Percentiles rank a stretch among this genome's conserved stretches.
Conservation (phyloP, 345 rosid species). For the Brassica juncea region DNA sequence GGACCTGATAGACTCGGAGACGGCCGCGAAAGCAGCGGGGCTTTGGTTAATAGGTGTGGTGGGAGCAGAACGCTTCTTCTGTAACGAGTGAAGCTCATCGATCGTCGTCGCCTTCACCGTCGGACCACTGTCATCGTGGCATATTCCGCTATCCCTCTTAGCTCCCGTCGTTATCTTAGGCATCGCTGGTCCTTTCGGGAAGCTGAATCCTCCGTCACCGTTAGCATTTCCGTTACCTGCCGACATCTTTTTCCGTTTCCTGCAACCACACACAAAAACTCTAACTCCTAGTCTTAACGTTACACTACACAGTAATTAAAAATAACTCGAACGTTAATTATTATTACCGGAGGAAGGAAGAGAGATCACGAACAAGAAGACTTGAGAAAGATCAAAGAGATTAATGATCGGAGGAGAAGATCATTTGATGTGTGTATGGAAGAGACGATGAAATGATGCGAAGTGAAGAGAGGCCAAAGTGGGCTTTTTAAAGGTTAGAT, state of each 20-base stretch:
- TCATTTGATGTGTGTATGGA: not conserved
- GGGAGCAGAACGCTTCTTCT: constrained; percentile 85
- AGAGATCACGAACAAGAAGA: constrained; percentile 13
- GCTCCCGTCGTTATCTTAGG: constrained; percentile 43
- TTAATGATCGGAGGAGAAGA: constrained; percentile 36
- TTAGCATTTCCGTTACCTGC: constrained; percentile 38
- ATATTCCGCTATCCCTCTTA: constrained; percentile 47
- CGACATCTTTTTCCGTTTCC: constrained; percentile 16
- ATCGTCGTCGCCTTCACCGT: constrained; percentile 83
- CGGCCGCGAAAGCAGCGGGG: constrained; percentile 47
- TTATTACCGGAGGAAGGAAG: constrained; percentile 24
- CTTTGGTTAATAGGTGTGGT: constrained; percentile 62
- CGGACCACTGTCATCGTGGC: constrained; percentile 72
- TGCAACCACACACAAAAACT: not conserved
- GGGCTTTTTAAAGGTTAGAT: constrained; percentile 38
- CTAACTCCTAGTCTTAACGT: not conserved
- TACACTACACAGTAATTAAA: not conserved
- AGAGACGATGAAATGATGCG: constrained; percentile 26
- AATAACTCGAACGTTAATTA: not conserved
- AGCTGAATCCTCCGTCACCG: constrained; percentile 46
- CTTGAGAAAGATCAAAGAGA: not conserved
- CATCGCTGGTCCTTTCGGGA: constrained; percentile 41
- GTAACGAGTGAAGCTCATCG: constrained; percentile 94
- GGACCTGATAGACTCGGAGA: constrained; percentile 77
- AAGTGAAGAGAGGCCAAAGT: constrained; percentile 28